phyloP scores from a whole-genome alignment of 2,329 filamentous ascomycete species.

The Colletotrichum euphorbiae region DNA sequence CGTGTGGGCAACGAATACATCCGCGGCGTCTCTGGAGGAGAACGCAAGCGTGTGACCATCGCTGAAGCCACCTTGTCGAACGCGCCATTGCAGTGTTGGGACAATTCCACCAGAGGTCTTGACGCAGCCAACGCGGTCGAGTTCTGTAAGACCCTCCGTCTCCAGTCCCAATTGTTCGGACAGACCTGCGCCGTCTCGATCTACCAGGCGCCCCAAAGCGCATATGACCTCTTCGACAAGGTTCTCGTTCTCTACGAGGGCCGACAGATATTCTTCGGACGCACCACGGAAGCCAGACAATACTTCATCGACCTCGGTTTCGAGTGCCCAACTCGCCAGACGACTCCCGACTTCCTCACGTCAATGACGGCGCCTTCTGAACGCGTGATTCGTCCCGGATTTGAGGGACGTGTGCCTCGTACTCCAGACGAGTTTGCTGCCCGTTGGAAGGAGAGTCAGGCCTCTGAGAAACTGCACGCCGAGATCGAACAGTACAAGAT shows the following conservation, averaged over 20 bases:
- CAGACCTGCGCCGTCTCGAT: slow-evolving; percentile 51
- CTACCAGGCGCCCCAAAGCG: slow-evolving; percentile 71
- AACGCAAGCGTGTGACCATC: slow-evolving; percentile 57
- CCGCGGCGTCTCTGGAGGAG: slow-evolving; percentile 66
- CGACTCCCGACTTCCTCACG: slow-evolving; percentile 81
- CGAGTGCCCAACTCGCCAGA: slow-evolving; percentile 65
- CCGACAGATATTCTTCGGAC: slow-evolving; percentile 75
- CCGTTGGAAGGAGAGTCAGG: slow-evolving; percentile 44
- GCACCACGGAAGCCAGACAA: slow-evolving; percentile 66
- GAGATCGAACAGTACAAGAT: slow-evolving; percentile 46
- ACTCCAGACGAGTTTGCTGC: slow-evolving; percentile 49
- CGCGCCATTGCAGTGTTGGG: slow-evolving; percentile 47
- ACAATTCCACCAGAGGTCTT: slow-evolving; percentile 66
- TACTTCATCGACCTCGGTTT: slow-evolving; percentile 78
- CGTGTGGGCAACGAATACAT: slow-evolving; percentile 67
- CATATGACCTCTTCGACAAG: slow-evolving; percentile 73
- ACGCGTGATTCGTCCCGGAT: slow-evolving; percentile 44
- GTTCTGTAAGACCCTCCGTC: slow-evolving; percentile 45
- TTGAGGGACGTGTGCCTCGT: slow-evolving; percentile 45
- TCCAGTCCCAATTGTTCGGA: slow-evolving; percentile 45
- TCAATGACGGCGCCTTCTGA: slow-evolving; percentile 58
- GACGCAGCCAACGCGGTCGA: slow-evolving; percentile 39
- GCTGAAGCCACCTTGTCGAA: slow-evolving; percentile 49
- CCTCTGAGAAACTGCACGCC: slow-evolving; percentile 45
- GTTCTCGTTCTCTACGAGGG: slow-evolving; percentile 75